Conservation (phyloP, 176 grass and related monocot species). For the Pontederia crassipes region DNA sequence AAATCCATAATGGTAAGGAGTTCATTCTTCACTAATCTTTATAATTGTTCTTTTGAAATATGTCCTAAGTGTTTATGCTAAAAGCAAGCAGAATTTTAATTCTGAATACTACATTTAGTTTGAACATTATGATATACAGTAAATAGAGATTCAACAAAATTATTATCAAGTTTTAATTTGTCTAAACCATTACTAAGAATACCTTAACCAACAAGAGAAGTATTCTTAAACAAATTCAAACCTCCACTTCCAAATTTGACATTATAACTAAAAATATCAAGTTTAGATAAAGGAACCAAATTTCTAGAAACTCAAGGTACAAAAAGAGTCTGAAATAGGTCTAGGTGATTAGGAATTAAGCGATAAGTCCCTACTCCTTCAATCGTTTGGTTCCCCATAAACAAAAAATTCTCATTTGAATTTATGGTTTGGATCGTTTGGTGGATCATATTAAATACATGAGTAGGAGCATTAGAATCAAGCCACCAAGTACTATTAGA, state of each 20-base stretch:
- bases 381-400: constrained; percentile 9
- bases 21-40: constrained; percentile 22
- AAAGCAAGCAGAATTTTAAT: constrained; percentile 14
- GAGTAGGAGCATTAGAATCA: constrained; percentile 2
- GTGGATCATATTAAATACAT: not conserved
- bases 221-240: constrained; percentile 19
- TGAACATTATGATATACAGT: not conserved
- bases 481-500: not conserved
- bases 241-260: not conserved
- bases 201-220: constrained; percentile 14
- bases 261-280: constrained; percentile 15
- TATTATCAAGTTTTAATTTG: constrained; percentile 11
- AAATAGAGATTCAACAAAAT: not conserved
- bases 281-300: not conserved
- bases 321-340: not conserved
- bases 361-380: constrained; percentile 12
- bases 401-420: constrained; percentile 1
- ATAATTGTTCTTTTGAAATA: constrained; percentile 28
- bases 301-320: constrained; percentile 27
- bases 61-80: constrained; percentile 18
- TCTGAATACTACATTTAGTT: constrained; percentile 3
- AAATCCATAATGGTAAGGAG: constrained; percentile 23
- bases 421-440: not conserved
- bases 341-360: constrained; percentile 12
- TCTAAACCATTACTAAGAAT: constrained; percentile 17